Evolutionary conservation across 78 protist genomes (phyloP), one percentile per base, ranked within the genome.

Genomic region (Chrysochromulina parva): DNA sequence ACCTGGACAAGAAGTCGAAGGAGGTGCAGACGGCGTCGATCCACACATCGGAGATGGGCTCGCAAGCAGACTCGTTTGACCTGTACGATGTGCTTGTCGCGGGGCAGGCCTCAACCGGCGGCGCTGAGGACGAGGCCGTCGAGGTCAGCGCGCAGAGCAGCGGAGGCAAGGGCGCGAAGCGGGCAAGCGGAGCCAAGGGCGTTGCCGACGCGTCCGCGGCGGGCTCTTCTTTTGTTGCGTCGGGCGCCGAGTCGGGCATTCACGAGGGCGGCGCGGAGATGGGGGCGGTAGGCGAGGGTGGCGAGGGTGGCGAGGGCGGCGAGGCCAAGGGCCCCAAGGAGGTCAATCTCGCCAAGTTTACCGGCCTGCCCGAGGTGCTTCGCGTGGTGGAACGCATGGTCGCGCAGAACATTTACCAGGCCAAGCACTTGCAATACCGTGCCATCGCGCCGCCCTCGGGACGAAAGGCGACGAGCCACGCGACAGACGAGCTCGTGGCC

Each of bases 81-180:
- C 85, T 91, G 28, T 54, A 58, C 62, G 93, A 91, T 67, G 82
- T 86, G 50, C 20, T 69, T 86, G n/a, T 10, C 28, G 85, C 82
- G 14, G 82, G 2, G 58, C 58, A 60, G 22, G 78, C 20, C 62
- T 1, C 2, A 48, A 38, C 73, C 48, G 93, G 9, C 53, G 66
- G 62, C 60, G n/a, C 84, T 3, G 47, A 19, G 73, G 69, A n/a
- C n/a, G 52, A 1, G 73, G 69, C 20, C 24, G 28, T 4, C 17
- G 26, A 9, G 26, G 54, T 7, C 13, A 38, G 24, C 26, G 50
- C 5, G n/a, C 10, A 20, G 54, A 28, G 9, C n/a, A 7, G 5
- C 24, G 73, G 55, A 2, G 85, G 85, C 17, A 9, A 65, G 38
- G 74, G 62, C 50, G 52, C 52, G 48, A 38, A 38, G n/a, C 10